Evolutionary conservation across 2,329 filamentous ascomycete species (phyloP).

Genomic region (Curvularia verruculosa): DNA sequence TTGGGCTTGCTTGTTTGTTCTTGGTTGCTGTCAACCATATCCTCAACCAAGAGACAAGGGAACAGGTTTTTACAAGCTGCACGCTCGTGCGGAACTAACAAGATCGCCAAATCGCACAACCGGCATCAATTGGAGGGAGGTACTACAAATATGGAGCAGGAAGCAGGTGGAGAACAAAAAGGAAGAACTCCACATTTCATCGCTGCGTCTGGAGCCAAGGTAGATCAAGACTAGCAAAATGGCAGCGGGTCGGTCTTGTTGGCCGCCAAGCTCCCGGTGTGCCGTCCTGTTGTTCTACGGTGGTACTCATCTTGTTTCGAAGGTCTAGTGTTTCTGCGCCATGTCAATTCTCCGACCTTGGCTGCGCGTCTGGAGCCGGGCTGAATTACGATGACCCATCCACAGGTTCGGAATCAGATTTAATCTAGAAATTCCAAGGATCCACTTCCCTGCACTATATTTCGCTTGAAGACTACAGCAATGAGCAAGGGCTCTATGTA

Average conservation of each 20-base stretch:
- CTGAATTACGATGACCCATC: constrained; percentile 5
- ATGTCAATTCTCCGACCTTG: not conserved
- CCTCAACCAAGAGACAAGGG: not conserved
- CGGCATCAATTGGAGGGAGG: not conserved
- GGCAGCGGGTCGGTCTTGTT: not conserved
- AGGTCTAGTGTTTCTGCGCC: not conserved
- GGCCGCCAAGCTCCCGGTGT: not conserved
- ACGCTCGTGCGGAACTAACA: not conserved
- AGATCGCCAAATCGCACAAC: not conserved
- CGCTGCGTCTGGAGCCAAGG: not conserved
- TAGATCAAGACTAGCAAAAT: not conserved
- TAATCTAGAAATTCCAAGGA: not conserved
- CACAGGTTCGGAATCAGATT: constrained; percentile 16
- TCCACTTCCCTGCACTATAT: constrained; percentile 2
- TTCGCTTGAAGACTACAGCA: not conserved
- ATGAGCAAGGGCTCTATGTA: not conserved
- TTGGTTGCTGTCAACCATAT: not conserved
- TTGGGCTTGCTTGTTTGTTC: not conserved
- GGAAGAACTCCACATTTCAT: not conserved
- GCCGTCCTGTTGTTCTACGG: constrained; percentile 40
- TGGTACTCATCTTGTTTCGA: not conserved
- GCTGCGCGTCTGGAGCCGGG: not conserved
- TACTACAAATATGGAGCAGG: not conserved
- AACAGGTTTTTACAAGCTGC: not conserved
- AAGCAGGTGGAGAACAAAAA: not conserved